Base-by-base conservation (phyloP, 345 rosid species). In the Eucalyptus urophylla region DNA sequence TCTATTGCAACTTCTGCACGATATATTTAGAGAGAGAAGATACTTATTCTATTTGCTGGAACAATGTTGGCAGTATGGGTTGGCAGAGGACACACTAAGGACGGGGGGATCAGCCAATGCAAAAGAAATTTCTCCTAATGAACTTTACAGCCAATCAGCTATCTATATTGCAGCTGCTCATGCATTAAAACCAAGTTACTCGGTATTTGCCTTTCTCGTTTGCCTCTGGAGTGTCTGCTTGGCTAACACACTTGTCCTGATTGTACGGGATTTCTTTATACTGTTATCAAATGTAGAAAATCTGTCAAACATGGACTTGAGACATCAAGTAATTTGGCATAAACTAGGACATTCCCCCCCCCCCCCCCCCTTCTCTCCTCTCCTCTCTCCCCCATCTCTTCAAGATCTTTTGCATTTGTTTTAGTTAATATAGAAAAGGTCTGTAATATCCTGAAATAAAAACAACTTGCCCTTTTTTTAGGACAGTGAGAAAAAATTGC, bases 101-200 rank as follows among this genome's bases (percentile, higher is more conserved):
- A 92, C 97, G 12, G 98, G 96, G 88, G 98, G 96, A 86, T 90
- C 95, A 53, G 88, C 92, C 50, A 95, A 92, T 89, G 90, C 94
- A 67, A 96, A 95, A 90, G 96, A 97, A 67, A 92, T 97, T 91
- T 93, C 97, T 86, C 98, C 96, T 14, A 95, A 96, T 95, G 99
- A 98, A 92, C 91, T 97, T 90, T 98, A 98, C 89, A 94, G 99
- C 93, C 99, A 96, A 90, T 98, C 99, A 87, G 99, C 99, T 80
- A 94, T 98, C 90, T 98, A 97, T 90, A 98, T 98, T 90, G 99
- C 99, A 62, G 97, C 99, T 93, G 99, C 99, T 91, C 99, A 97
- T 94, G 97, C 99, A 19, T 88, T 98, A 92, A 98, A 96, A 92
- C 99, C 99, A 91, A 97, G 94, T 93, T 98, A 98, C 91, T 97